Conservation (phyloP, 2,329 filamentous ascomycete genomes). For the Penicillium sp. region DNA sequence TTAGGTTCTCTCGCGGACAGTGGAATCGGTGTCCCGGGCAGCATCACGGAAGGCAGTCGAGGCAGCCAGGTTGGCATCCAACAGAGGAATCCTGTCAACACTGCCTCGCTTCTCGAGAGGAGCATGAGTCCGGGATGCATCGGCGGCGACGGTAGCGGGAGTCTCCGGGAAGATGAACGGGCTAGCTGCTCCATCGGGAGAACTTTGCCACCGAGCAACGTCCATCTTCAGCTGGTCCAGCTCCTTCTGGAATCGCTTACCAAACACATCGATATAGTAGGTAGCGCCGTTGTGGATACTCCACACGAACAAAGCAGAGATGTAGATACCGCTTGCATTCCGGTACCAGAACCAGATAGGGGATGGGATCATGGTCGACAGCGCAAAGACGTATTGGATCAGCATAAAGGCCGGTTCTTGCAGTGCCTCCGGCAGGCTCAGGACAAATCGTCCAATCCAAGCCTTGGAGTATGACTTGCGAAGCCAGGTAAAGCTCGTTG, state of each 20-base stretch:
- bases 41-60: constrained; percentile 28
- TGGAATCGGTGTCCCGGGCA: constrained; percentile 5
- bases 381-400: constrained; percentile 89
- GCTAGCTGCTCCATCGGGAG: constrained; percentile 34
- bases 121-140: constrained; percentile 15
- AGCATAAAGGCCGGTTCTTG: constrained; percentile 94
- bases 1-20: constrained; percentile 28
- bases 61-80: constrained; percentile 28
- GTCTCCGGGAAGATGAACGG: constrained; percentile 30
- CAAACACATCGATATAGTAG: constrained; percentile 98
- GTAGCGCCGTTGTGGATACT: constrained; percentile 96
- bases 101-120: constrained; percentile 23
- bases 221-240: constrained; percentile 85
- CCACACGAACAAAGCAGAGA: constrained; percentile 84
- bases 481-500: constrained; percentile 97
- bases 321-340: constrained; percentile 74
- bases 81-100: constrained; percentile 38
- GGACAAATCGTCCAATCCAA: constrained; percentile 82
- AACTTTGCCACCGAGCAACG: constrained; percentile 79
- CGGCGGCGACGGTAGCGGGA: constrained; percentile 21
- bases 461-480: constrained; percentile 86
- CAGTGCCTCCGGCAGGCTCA: constrained; percentile 70
- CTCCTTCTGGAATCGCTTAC: constrained; percentile 94
- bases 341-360: constrained; percentile 92
- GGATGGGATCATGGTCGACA: constrained; percentile 91